Evolutionary conservation across 306 rosid genomes (phyloP).

Genomic region (Lathyrus oleraceus): DNA sequence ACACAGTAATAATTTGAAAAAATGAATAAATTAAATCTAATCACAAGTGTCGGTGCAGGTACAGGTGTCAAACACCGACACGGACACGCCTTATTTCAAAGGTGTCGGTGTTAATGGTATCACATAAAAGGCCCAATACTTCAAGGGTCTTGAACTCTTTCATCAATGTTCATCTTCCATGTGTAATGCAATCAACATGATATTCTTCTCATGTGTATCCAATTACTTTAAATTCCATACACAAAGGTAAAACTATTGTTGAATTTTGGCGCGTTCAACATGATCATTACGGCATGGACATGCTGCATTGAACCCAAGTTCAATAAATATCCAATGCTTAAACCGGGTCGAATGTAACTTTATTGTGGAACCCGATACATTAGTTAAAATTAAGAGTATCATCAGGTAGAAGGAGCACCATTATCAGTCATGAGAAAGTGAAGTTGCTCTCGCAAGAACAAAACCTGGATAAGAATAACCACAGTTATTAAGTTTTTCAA

Average conservation of each 20-base stretch:
- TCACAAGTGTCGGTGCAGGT: no score
- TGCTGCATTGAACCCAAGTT: conserved; percentile 15
- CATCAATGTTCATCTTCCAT: conserved; percentile 8
- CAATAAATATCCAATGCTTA: conserved; percentile 15
- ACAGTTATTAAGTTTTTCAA: neutral
- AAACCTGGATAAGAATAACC: conserved; percentile 54
- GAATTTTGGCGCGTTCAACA: conserved; percentile 2
- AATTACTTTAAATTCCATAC: conserved; percentile 4
- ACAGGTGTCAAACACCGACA: no score
- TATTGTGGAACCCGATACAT: neutral
- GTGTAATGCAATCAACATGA: conserved; percentile 2
- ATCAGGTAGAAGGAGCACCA: conserved; percentile 32
- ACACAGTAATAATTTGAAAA: no score
- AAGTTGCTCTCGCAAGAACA: conserved; percentile 67
- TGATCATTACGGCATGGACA: conserved; percentile 5
- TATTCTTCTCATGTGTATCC: conserved; percentile 5
- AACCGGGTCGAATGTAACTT: neutral
- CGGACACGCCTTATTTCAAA: no score
- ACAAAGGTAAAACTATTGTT: conserved; percentile 5
- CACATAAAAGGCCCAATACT: conserved; percentile 2
- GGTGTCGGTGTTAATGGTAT: neutral
- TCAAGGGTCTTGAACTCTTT: neutral
- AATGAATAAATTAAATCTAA: no score
- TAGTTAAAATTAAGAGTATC: conserved; percentile 19
- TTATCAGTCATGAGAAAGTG: conserved; percentile 64